These are phyloP conservation scores for baker's yeast (Saccharomyces cerevisiae) DNA, from an alignment of 805 yeast species.

Conservation along the genomic window DNA sequence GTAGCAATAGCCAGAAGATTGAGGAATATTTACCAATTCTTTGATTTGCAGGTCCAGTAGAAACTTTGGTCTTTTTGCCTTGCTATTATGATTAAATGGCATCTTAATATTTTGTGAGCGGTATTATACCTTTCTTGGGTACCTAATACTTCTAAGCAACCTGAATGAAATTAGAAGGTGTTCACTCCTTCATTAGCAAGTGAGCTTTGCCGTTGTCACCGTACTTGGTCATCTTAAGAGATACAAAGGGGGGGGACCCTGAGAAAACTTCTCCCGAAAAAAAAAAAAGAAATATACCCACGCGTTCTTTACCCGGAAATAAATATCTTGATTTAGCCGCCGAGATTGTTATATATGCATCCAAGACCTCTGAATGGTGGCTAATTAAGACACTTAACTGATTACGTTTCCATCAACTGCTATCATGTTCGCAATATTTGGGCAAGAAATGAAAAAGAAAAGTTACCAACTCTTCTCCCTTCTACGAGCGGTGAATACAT, in stretches of 20 bases:
- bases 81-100: conserved; percentile 15
- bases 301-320: neutral
- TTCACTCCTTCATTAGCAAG: neutral
- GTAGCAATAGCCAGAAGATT: conserved; percentile 57
- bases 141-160: neutral
- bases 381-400: neutral
- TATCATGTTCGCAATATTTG: neutral
- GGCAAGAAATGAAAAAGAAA: neutral
- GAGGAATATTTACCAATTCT: conserved; percentile 80
- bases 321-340: neutral
- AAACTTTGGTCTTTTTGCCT: conserved; percentile 50
- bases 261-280: neutral
- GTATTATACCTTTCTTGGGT: neutral
- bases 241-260: neutral
- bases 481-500: neutral
- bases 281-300: neutral
- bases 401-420: neutral
- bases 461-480: neutral
- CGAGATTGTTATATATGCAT: neutral
- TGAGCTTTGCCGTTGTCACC: neutral
- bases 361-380: neutral
- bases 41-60: conserved; percentile 48
- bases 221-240: neutral
- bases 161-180: neutral
- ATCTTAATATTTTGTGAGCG: neutral